Base-by-base conservation (phyloP, 768 basidiomycete genomes). In the Naganishia kalamii region DNA sequence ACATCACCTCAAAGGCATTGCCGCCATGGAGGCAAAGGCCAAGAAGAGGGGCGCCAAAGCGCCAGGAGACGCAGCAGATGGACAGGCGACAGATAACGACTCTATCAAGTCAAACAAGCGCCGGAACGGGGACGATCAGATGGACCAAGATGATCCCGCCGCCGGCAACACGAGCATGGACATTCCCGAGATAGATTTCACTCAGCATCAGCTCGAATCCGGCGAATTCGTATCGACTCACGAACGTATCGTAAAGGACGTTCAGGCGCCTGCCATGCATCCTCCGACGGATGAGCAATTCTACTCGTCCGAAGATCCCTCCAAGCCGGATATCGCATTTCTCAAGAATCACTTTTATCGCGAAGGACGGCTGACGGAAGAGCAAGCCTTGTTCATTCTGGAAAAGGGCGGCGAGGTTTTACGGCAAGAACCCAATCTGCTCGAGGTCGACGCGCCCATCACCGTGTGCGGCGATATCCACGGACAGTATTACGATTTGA, bases 261-360 rank as follows among this genome's bases (percentile, higher is more conserved):
- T 94, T 8, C 96, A 98, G 86, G 93, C 96, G 27, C 94, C 96
- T 27, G 93, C 96, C 52, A 93, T 94, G 87, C 82, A 81, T 70
- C 84, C 87, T 65, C 96, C 96, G 1, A 92, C 93, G 1, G 85
- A 89, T 70, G 89, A 89, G 70, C 91, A 98, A 77, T 99, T 98
- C 84, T 97, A 87, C 80, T 87, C 88, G 60, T 80, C 80, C 60
- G 83, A 85, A 71, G 94, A 97, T 81, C 86, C 84, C 47, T 84
- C 86, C 30, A 97, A 94, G 78, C 94, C 94, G 11, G 90, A 97
- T 78, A 83, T 98, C 70, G 92, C 90, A 30, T 98, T 92, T 79
- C 83, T 99, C 68, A 99, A 98, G 82, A 98, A 97, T 73, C 96
- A 99, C 80, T 97, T 99, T 77, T 98, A 98, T 79, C 85, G 96